A percentile compares a stretch with the other conserved stretches of the same genome.
Conservation (phyloP, 176 grass and related monocot species). For the Hyparrhenia diplandra region DNA sequence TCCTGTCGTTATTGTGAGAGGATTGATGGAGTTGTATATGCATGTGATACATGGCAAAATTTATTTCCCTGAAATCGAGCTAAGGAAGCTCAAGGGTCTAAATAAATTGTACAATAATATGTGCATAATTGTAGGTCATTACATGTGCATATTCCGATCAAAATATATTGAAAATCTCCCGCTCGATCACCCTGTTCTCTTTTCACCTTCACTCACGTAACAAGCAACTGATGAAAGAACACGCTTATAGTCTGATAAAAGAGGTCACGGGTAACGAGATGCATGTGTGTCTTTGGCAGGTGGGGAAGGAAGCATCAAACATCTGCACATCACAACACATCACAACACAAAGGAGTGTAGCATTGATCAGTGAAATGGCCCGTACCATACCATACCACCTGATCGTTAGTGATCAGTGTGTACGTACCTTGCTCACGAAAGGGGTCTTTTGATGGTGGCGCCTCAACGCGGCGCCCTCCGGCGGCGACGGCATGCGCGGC, state of each 20-base stretch:
- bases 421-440: conserved; percentile 51
- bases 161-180: background rate
- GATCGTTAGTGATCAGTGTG: background rate
- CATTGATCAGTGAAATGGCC: background rate
- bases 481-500: conserved; percentile 39
- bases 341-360: no score
- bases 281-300: background rate
- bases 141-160: background rate
- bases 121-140: background rate
- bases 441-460: conserved; percentile 2
- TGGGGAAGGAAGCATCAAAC: conserved; percentile 37
- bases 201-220: background rate
- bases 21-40: no score
- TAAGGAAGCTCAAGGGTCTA: no score
- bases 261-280: background rate
- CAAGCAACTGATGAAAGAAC: background rate
- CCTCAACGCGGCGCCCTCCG: conserved; percentile 11
- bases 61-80: no score
- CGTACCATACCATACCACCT: background rate
- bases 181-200: background rate
- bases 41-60: no score
- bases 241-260: background rate
- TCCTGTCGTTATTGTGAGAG: no score
- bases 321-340: conserved; percentile 40
- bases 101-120: no score